Percentiles rank a stretch among this genome's conserved stretches.
Conservation (phyloP, 2,329 filamentous ascomycete species). For the Lasiodiplodia theobromae region DNA sequence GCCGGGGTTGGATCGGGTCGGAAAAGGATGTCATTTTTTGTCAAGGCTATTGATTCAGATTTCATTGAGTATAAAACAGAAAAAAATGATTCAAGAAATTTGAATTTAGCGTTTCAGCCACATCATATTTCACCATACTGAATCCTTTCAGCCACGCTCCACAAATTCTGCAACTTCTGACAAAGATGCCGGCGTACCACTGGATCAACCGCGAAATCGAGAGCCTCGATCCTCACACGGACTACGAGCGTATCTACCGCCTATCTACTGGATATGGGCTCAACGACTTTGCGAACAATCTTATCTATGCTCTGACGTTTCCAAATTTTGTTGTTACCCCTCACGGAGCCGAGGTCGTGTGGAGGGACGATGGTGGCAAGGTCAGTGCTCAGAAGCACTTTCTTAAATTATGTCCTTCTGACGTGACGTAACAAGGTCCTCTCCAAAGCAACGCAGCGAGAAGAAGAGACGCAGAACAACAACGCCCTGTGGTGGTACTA, state of each 20-base stretch:
- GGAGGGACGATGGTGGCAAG: slow-evolving; percentile 22
- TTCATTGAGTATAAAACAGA: no score
- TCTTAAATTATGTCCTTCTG: neutral
- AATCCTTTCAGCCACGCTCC: neutral
- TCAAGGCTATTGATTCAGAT: no score
- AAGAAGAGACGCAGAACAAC: slow-evolving; percentile 20
- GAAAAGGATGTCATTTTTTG: no score
- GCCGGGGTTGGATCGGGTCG: slow-evolving; percentile 5
- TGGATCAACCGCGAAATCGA: slow-evolving; percentile 12
- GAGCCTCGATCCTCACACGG: slow-evolving; percentile 12
- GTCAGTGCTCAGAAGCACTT: neutral
- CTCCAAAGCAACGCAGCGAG: slow-evolving; percentile 3
- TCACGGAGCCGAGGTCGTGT: slow-evolving; percentile 12
- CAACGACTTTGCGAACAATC: slow-evolving; percentile 15
- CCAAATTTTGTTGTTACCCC: slow-evolving; percentile 21
- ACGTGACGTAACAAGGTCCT: neutral
- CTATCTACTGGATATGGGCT: neutral
- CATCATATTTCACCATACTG: no score
- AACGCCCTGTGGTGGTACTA: slow-evolving; percentile 13
- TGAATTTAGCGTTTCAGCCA: neutral
- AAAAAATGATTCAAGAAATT: neutral
- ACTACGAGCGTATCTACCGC: slow-evolving; percentile 1
- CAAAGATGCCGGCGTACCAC: neutral
- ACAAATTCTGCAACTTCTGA: neutral
- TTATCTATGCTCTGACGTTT: slow-evolving; percentile 14